Conservation (phyloP, 805 yeast species). For the Starmerella ratchasimensis region DNA sequence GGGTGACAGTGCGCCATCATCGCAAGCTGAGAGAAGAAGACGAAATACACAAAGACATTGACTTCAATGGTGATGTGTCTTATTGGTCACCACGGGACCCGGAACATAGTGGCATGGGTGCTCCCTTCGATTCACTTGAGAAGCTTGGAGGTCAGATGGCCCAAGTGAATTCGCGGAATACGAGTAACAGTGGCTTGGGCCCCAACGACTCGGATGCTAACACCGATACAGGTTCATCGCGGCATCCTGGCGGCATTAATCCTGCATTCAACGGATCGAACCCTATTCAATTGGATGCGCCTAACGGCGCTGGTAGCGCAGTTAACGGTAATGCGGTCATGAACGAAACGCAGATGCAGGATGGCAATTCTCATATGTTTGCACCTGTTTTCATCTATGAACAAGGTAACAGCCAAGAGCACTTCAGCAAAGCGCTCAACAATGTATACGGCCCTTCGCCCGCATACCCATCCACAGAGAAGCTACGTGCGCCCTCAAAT, state of each 20-base stretch:
- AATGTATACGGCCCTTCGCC: constrained; percentile 18
- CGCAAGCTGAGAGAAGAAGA: constrained; percentile 27
- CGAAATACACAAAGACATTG: constrained; percentile 25
- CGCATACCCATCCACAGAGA: constrained; percentile 15
- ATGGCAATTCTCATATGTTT: constrained; percentile 7
- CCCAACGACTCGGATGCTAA: no score
- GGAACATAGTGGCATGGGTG: neutral
- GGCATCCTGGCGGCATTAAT: no score
- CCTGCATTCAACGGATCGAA: no score
- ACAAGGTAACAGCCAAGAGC: constrained; percentile 15
- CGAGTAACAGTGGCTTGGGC: no score
- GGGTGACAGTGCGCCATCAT: constrained; percentile 26
- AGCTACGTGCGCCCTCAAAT: constrained; percentile 11
- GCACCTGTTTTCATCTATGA: constrained; percentile 11
- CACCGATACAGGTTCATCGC: no score
- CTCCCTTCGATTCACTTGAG: neutral
- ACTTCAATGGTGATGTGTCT: constrained; percentile 27
- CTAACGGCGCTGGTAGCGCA: no score
- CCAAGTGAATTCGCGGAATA: no score
- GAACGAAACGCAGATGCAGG: no score
- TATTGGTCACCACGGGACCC: constrained; percentile 8
- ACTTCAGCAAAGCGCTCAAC: constrained; percentile 20
- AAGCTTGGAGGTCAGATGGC: neutral
- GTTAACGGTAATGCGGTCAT: no score
- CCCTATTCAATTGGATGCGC: no score